Evolutionary conservation across 148 eudicot species (phyloP), one percentile per base, ranked within the genome.

Genomic region (Limonium bicolor): DNA sequence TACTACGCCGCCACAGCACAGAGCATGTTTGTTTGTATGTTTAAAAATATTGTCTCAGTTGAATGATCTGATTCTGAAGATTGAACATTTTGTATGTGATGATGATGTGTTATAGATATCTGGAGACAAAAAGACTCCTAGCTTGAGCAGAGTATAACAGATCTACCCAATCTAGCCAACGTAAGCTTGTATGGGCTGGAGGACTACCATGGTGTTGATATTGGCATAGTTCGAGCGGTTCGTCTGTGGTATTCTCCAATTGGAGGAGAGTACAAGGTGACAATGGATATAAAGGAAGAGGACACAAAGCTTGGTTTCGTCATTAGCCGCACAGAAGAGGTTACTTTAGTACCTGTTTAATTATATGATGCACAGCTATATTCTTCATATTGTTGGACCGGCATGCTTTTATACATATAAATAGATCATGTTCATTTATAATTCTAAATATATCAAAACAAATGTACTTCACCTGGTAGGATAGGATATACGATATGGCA

Each of bases 161-260:
- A 77, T 61, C 54, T 85, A 52, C 60, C 86, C 25, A 74, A 67
- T 46, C 71, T 85, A 23, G 86, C 80, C 10, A 77, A 74, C 59
- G 61, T 82, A 27, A 85, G 95, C 58, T 52, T 85, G 0, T 85
- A 85, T 41, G 95, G 95, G 24, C 80, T 85, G 47, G 95, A 80
- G 61, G 95, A 85, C 55, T 85, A 85, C 63, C 95, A 85, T 19
- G 95, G 90, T 28, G 79, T 80, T 7, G 95, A 85, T 50, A 80
- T 85, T 37, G 92, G 95, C 16, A 75, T 85, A 6, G 92, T 85
- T 11, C 67, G 82, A 67, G 79, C 86, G 12, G 72, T 77, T 63
- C 80, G 95, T 21, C 73, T 85, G 32, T 85, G 95, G 95, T 85
- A 69, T 46, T 64, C 95, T 46, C 75, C 95, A 48, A 50, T 69